phyloP scores from a whole-genome alignment of 106 monocot species.

The Dendrobium catenatum region DNA sequence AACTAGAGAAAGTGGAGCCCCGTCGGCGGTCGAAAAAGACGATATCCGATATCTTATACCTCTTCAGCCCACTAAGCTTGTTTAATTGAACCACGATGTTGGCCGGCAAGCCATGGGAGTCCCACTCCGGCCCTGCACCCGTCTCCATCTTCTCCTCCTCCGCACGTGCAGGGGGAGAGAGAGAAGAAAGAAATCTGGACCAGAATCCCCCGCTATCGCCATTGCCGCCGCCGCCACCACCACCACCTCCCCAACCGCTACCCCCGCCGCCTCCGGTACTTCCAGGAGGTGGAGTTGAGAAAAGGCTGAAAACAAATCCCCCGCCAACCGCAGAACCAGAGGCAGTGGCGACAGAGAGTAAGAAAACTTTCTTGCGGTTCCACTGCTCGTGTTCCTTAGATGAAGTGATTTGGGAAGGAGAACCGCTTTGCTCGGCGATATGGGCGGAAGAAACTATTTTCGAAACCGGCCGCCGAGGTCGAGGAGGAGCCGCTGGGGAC shows the following conservation, averaged over 20 bases:
- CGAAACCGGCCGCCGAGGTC: not conserved
- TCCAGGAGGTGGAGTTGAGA: constrained; percentile 13
- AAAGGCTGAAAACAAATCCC: constrained; percentile 26
- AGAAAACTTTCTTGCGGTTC: constrained; percentile 13
- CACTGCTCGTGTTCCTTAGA: not conserved
- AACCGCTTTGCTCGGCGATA: not conserved
- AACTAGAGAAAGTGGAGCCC: constrained; percentile 24
- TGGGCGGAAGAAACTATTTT: not conserved
- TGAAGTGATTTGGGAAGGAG: not conserved
- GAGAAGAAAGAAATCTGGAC: constrained; percentile 47
- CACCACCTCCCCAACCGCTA: constrained; percentile 36
- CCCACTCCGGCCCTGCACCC: constrained; percentile 49
- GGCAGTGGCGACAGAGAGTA: constrained; percentile 17
- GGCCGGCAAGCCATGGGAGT: constrained; percentile 79
- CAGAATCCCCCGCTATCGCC: constrained; percentile 69
- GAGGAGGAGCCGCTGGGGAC: not conserved
- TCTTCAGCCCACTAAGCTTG: constrained; percentile 85
- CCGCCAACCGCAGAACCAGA: constrained; percentile 30
- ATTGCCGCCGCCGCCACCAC: constrained; percentile 33
- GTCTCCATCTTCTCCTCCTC: constrained; percentile 32
- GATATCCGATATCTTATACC: constrained; percentile 89
- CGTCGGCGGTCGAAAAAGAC: constrained; percentile 72
- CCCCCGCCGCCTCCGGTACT: constrained; percentile 16
- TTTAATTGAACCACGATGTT: constrained; percentile 58
- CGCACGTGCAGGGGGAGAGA: constrained; percentile 38